Evolutionary conservation across 2,329 filamentous ascomycete species (phyloP), one percentile per base, ranked within the genome.

Genomic region (Botrytis tulipae): DNA sequence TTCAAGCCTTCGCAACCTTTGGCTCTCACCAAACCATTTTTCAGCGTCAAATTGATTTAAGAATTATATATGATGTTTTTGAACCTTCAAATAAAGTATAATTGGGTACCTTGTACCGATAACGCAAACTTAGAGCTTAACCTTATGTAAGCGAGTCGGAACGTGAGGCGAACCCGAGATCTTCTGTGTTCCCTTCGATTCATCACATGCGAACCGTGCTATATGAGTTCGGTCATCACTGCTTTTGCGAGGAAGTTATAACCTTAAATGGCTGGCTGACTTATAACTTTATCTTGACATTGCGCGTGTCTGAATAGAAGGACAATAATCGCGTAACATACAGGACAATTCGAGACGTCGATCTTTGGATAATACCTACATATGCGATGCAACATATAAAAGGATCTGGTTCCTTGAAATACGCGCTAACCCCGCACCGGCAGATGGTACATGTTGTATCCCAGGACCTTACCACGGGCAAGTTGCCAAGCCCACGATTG

Each of bases 171-270:
- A 57, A 37, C 46, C 46, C 18, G 10, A 57, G 18, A 22, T 65
- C 40, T 22, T 16, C 18, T 61, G 40, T 65, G 5, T 4, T 14
- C 61, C 42, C 40, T 65, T 32, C 51, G 57, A 10, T 16, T 18
- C n/a, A 69, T 69, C 66, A 69, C 66, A 69, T 69, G 66, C 37
- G 12, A 51, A 44, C 22, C 20, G 9, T 48, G 29, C 20, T 48
- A 12, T 48, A 25, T 66, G 42, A 29, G 35, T 42, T 42, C 6
- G 48, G 66, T 68, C 66, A 68, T 42, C 46, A 42, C 40, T n/a
- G 6, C 48, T 5, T 42, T 37, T 42, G 1, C 16, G 10, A 32
- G 32, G 37, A 16, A 20, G 6, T 16, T 57, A 18, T 42, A 57
- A 62, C 22, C 60, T 42, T 62, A n/a, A 44, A 40, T 69, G 25